A percentile compares a stretch with the other conserved stretches of the same genome.
phyloP scores from a whole-genome alignment of 2,329 filamentous ascomycete genomes.

The Chaetomiaceae sp. region DNA sequence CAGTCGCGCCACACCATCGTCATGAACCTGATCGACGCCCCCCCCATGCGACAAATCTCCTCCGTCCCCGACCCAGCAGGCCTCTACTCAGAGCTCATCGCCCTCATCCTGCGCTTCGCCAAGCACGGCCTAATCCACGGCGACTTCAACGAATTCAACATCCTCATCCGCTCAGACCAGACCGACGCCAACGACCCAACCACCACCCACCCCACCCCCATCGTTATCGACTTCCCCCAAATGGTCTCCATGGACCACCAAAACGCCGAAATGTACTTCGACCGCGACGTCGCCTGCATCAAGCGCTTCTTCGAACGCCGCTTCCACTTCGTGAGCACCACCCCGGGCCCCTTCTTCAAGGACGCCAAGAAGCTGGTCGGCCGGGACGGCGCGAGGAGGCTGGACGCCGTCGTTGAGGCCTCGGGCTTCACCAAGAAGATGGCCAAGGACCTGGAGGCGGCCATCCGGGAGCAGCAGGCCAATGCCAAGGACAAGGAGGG shows the following conservation, averaged over 20 bases:
- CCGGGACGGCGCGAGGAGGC: conserved; percentile 58
- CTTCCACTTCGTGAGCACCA: conserved; percentile 80
- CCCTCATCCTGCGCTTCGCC: conserved; percentile 77
- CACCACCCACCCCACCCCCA: conserved; percentile 60
- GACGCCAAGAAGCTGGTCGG: conserved; percentile 73
- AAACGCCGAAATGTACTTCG: conserved; percentile 96
- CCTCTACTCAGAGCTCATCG: conserved; percentile 90
- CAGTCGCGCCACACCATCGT: conserved; percentile 95
- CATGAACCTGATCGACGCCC: conserved; percentile 90
- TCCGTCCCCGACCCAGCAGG: conserved; percentile 74
- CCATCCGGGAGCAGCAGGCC: conserved; percentile 73
- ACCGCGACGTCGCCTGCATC: conserved; percentile 90
- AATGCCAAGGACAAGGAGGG: conserved; percentile 33
- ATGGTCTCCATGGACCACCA: conserved; percentile 93
- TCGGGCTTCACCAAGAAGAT: conserved; percentile 97
- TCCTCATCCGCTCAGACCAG: conserved; percentile 76
- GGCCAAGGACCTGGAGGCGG: conserved; percentile 86
- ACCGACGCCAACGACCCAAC: conserved; percentile 9
- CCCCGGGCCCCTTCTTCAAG: conserved; percentile 77
- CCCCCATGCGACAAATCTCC: conserved; percentile 84
- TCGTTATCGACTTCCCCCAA: conserved; percentile 96
- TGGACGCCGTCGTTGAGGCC: conserved; percentile 86
- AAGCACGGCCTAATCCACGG: conserved; percentile 89
- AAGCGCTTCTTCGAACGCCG: conserved; percentile 89
- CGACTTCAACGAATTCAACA: conserved; percentile 99